Percentiles rank a stretch among this genome's conserved stretches.
phyloP scores from a whole-genome alignment of 495 filamentous ascomycete genomes.

The Penicillium soppii region DNA sequence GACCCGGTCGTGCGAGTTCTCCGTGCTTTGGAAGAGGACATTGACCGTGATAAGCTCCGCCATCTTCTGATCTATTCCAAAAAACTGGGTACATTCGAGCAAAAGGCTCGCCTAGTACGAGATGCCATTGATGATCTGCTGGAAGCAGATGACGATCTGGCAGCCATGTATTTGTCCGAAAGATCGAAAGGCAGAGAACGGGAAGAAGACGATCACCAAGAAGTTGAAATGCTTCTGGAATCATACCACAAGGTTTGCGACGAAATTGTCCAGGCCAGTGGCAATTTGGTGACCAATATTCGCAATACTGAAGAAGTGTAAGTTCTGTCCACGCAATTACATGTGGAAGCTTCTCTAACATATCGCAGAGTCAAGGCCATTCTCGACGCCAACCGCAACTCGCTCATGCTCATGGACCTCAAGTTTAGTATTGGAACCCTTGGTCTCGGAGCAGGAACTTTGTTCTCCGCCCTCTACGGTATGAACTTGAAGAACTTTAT shows the following conservation, averaged over 20 bases:
- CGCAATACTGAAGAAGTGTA: constrained; percentile 98
- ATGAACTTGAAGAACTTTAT: constrained; percentile 99
- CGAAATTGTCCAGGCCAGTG: constrained; percentile 93
- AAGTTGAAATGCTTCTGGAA: constrained; percentile 94
- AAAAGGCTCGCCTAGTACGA: constrained; percentile 90
- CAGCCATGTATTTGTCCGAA: constrained; percentile 92
- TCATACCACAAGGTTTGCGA: constrained; percentile 97
- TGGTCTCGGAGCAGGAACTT: constrained; percentile 86
- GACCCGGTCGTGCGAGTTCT: constrained; percentile 89
- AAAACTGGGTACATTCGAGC: constrained; percentile 93
- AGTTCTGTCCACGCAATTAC: constrained; percentile 22
- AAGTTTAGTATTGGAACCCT: constrained; percentile 96
- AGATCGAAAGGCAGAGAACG: constrained; percentile 71
- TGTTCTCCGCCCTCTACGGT: constrained; percentile 94
- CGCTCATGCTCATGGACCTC: constrained; percentile 94
- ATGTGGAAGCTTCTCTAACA: constrained; percentile 10
- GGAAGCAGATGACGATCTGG: constrained; percentile 96
- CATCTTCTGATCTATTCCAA: constrained; percentile 91
- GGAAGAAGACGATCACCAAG: constrained; percentile 86
- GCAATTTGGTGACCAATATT: constrained; percentile 91
- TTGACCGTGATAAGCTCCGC: constrained; percentile 89
- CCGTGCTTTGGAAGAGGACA: constrained; percentile 90
- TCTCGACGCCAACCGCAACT: constrained; percentile 95
- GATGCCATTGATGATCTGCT: constrained; percentile 94
- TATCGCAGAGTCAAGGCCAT: constrained; percentile 82